Conservation (phyloP, 2,329 filamentous ascomycete species). For the Fusarium transvaalense region DNA sequence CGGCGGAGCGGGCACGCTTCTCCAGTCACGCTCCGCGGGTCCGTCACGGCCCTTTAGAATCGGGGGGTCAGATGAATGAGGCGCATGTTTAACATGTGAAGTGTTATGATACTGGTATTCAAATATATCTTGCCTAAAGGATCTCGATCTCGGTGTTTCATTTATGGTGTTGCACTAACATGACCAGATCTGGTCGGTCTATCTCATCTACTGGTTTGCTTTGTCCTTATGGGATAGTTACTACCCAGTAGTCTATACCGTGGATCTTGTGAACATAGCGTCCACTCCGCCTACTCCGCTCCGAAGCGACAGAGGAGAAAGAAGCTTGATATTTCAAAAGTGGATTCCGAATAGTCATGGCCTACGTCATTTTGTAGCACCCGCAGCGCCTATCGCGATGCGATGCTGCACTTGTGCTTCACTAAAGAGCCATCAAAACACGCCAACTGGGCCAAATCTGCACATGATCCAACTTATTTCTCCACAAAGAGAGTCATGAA, state of each 20-base stretch:
- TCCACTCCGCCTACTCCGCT: constrained; percentile 11
- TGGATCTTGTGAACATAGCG: constrained; percentile 5
- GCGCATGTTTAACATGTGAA: constrained; percentile 38
- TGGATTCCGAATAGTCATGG: constrained; percentile 28
- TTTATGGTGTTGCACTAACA: constrained; percentile 1
- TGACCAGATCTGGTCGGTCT: neutral
- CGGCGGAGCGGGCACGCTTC: constrained; percentile 28
- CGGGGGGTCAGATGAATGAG: constrained; percentile 35
- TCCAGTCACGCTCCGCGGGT: constrained; percentile 36
- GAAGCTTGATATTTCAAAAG: constrained; percentile 30
- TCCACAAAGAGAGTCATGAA: constrained; percentile 31
- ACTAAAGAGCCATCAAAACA: constrained; percentile 14
- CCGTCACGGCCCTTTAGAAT: constrained; percentile 24
- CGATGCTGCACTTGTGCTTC: constrained; percentile 33
- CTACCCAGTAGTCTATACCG: neutral
- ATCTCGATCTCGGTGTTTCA: constrained; percentile 28
- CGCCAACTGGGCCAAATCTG: constrained; percentile 15
- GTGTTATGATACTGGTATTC: neutral
- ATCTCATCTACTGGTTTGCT: neutral
- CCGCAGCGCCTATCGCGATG: constrained; percentile 37
- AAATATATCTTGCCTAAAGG: constrained; percentile 17
- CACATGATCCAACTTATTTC: constrained; percentile 34
- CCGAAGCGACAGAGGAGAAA: constrained; percentile 16
- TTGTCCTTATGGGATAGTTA: too few species aligned
- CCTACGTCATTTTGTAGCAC: constrained; percentile 48